Evolutionary conservation across 2,329 filamentous ascomycete species (phyloP), one percentile per base, ranked within the genome.

Genomic region (Bipolaris bicolor): DNA sequence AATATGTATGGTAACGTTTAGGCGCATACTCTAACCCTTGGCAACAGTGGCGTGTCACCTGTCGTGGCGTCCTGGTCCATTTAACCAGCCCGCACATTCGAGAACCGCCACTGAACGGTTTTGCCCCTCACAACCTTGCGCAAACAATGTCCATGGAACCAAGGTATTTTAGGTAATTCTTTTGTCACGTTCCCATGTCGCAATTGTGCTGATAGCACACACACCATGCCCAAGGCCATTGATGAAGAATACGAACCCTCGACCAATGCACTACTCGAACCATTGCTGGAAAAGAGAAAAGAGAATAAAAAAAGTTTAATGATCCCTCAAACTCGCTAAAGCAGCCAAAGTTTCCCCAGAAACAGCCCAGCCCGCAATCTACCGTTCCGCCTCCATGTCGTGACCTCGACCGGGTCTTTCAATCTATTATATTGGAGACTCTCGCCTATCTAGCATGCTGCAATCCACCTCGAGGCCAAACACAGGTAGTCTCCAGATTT

Each of bases 401-500:
- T 53, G 68, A 70, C 68, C 68, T 69, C 67, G 68, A 67, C 68
- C 67, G 53, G 56, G 63, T 62, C 68, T 65, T 63, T 45, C 66
- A 73, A 73, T 73, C 45, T 73, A 72, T 66, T 66, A 67, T 71
- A 73, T 72, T 71, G 20, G 20, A 55, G 65, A 66, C 47, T 24
- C 45, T 53, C 57, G 57, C 58, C 62, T 61, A 53, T 61, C 53
- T 55, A 41, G 26, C 60, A 44, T 47, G 55, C 29, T 31, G 56
- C 40, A 37, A 36, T 62, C 41, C 29, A 31, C 29, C 10, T 31
- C 3, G 29, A 31, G 29, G 29, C 70, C 72, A 71, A 70, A 71
- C 67, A 69, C 71, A 61, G 64, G 13, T 43, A 49, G 5, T 55
- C 46, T 24, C 33, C 48, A 50, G 56, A 50, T 61, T 48, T 18